Conservation (phyloP, 2,329 filamentous ascomycete genomes). For the Diplocarpon mali region DNA sequence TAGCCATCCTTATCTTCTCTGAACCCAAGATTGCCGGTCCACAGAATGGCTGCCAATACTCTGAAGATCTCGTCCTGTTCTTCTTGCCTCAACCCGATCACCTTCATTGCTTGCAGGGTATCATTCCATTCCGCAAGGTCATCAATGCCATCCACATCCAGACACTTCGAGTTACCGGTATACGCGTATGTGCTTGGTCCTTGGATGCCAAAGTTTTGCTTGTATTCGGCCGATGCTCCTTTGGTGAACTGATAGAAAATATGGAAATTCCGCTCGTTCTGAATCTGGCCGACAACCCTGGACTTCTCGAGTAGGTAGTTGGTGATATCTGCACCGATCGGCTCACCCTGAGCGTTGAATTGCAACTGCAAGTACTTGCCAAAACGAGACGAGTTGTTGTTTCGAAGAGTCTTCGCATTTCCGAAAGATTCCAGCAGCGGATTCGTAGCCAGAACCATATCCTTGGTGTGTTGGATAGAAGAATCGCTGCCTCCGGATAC, state of each 20-base stretch:
- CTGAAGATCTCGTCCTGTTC: conserved; percentile 97
- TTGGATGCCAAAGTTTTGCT: conserved; percentile 82
- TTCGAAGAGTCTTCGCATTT: conserved; percentile 93
- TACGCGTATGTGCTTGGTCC: conserved; percentile 88
- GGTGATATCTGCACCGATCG: conserved; percentile 92
- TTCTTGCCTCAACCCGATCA: conserved; percentile 77
- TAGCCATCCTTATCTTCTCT: conserved; percentile 82
- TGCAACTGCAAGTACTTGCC: conserved; percentile 97
- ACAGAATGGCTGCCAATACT: conserved; percentile 82
- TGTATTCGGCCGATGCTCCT: conserved; percentile 76
- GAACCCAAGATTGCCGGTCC: conserved; percentile 92
- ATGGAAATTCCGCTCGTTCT: conserved; percentile 95
- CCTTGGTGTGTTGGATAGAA: conserved; percentile 92
- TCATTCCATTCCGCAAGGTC: conserved; percentile 82
- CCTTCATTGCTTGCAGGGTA: conserved; percentile 85
- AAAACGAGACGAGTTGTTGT: conserved; percentile 98
- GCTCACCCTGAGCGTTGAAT: conserved; percentile 85
- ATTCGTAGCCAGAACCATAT: conserved; percentile 98
- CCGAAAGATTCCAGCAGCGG: conserved; percentile 94
- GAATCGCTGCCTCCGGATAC: conserved; percentile 65
- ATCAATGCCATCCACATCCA: conserved; percentile 88
- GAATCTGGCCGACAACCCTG: conserved; percentile 88
- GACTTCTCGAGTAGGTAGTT: conserved; percentile 96
- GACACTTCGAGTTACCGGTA: conserved; percentile 87
- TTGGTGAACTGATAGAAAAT: conserved; percentile 99